Evolutionary conservation across 2,329 filamentous ascomycete genomes (phyloP).

Genomic region (Fusarium pseudocircinatum): DNA sequence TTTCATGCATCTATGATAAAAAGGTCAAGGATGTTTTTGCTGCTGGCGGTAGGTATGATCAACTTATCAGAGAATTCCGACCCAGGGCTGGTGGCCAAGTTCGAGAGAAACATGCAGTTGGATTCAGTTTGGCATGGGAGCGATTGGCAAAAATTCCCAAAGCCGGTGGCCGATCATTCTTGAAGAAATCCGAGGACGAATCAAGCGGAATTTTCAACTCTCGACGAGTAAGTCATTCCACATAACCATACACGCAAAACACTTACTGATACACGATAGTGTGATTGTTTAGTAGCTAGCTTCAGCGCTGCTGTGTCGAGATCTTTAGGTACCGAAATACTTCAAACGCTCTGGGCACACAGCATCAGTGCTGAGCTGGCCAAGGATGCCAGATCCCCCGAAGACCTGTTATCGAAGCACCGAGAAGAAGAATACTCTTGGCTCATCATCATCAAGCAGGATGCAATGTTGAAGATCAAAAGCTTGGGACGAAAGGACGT

Average conservation of each 20-base stretch:
- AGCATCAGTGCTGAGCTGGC: conserved; percentile 91
- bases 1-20: conserved; percentile 88
- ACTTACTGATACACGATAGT: conserved; percentile 56
- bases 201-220: conserved; percentile 64
- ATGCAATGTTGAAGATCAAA: conserved; percentile 79
- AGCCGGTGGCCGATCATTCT: conserved; percentile 63
- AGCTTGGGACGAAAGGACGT: conserved; percentile 80
- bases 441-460: conserved; percentile 88
- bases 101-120: conserved; percentile 82
- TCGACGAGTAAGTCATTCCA: conserved; percentile 64
- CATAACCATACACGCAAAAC: not conserved
- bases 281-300: conserved; percentile 89
- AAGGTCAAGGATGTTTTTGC: conserved; percentile 89
- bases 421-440: conserved; percentile 82
- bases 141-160: conserved; percentile 75
- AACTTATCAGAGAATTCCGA: conserved; percentile 83
- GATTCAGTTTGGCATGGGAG: conserved; percentile 92
- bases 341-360: conserved; percentile 82
- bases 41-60: conserved; percentile 92
- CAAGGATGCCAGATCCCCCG: conserved; percentile 78
- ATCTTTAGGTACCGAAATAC: conserved; percentile 77
- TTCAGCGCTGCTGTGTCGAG: conserved; percentile 82
- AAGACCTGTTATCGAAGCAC: conserved; percentile 81
- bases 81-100: conserved; percentile 72
- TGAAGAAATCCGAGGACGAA: conserved; percentile 78